Conservation (phyloP, 768 basidiomycete genomes). For the Mycena capillaripes region DNA sequence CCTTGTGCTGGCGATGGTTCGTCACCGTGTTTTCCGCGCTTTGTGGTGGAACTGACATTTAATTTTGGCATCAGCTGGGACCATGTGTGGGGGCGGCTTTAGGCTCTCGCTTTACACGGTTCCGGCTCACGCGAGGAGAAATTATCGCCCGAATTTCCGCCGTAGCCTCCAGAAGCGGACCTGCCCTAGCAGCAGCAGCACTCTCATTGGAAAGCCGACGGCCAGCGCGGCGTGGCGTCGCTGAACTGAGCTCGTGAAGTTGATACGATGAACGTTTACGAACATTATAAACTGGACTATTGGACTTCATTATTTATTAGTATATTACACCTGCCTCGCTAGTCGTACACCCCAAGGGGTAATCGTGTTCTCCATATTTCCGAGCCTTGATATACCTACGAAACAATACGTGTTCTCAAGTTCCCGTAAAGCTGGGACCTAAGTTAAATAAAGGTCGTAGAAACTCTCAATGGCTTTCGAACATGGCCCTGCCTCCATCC, state of each 20-base stretch:
- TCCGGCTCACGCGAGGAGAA: conserved; percentile 20
- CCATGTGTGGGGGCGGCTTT: too few relatives aligned
- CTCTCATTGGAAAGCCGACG: conserved; percentile 22
- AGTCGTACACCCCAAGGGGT: conserved; percentile 22
- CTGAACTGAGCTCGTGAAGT: conserved; percentile 18
- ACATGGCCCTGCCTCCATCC: conserved; percentile 20
- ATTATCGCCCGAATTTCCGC: conserved; percentile 12
- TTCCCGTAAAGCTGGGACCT: conserved; percentile 19
- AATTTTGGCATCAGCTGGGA: conserved; percentile 17
- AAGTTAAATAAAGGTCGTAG: conserved; percentile 17
- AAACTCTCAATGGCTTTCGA: conserved; percentile 15
- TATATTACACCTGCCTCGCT: conserved; percentile 21
- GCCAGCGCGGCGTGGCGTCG: conserved; percentile 22
- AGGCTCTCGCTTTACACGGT: conserved; percentile 25
- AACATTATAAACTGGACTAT: conserved; percentile 23
- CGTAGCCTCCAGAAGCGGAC: conserved; percentile 28
- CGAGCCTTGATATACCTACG: conserved; percentile 10
- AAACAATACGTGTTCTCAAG: conserved; percentile 15
- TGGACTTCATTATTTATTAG: conserved; percentile 28
- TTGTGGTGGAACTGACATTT: conserved; percentile 18
- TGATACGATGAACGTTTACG: conserved; percentile 26
- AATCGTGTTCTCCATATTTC: conserved; percentile 27
- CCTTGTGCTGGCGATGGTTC: too few relatives aligned
- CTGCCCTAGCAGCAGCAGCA: conserved; percentile 26
- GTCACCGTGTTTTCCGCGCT: conserved; percentile 13